These are phyloP conservation scores for Crithidia sp. DNA, from an alignment of 208 protist genomes.

Conservation along the genomic window DNA sequence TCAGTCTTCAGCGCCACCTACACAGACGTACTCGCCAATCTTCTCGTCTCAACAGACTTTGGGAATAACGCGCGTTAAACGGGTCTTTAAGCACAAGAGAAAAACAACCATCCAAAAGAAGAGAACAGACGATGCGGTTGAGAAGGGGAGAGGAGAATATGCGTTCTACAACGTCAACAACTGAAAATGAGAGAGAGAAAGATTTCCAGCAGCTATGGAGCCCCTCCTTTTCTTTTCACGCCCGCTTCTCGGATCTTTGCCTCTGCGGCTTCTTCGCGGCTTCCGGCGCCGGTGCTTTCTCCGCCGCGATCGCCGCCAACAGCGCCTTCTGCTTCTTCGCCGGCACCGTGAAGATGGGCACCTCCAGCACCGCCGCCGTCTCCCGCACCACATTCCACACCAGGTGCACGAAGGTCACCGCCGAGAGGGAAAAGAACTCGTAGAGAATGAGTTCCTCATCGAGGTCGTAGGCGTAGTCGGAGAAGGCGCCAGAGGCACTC, in stretches of 20 bases:
- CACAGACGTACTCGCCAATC: too few relatives aligned
- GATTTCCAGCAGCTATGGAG: too few relatives aligned
- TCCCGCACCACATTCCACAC: slow-evolving; percentile 54
- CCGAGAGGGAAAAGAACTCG: slow-evolving; percentile 67
- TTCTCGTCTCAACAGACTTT: too few relatives aligned
- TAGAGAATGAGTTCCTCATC: slow-evolving; percentile 66
- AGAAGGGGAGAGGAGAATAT: too few relatives aligned
- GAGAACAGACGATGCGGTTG: too few relatives aligned
- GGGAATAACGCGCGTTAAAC: too few relatives aligned
- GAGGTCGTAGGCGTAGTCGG: slow-evolving; percentile 40
- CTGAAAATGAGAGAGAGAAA: too few relatives aligned
- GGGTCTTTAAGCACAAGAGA: background rate
- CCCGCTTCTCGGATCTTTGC: background rate
- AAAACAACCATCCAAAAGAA: background rate
- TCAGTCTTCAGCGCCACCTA: too few relatives aligned
- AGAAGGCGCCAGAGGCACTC: slow-evolving; percentile 12
- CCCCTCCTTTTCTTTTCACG: background rate
- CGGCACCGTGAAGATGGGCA: slow-evolving; percentile 70
- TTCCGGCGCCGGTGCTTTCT: background rate
- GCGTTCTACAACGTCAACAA: too few relatives aligned
- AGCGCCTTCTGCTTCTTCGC: slow-evolving; percentile 54
- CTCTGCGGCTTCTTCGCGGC: slow-evolving; percentile 10
- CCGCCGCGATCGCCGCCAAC: slow-evolving; percentile 19
- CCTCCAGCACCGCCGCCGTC: slow-evolving; percentile 44
- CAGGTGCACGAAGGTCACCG: slow-evolving; percentile 63